Conservation (phyloP, 2,329 filamentous ascomycete genomes). For the Diplodia scrobiculata region DNA sequence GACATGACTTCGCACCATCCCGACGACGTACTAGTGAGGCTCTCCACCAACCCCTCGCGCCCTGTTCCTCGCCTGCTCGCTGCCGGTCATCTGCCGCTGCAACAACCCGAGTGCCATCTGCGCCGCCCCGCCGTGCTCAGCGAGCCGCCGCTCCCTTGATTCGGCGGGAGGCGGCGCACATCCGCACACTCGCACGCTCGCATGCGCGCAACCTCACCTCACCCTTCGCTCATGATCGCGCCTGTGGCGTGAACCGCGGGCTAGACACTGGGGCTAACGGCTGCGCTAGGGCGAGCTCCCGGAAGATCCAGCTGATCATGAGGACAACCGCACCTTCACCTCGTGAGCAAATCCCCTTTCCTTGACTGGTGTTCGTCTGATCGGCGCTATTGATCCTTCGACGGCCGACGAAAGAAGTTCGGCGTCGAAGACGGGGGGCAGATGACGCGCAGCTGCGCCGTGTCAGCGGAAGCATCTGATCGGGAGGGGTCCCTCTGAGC, state of each 20-base stretch:
- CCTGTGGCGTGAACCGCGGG: background rate
- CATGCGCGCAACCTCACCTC: background rate
- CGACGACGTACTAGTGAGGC: constrained; percentile 23
- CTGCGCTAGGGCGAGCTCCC: constrained; percentile 21
- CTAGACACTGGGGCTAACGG: constrained; percentile 10
- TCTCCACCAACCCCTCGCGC: constrained; percentile 5
- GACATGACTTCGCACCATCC: constrained; percentile 24
- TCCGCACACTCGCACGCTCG: background rate
- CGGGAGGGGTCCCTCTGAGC: too few relatives aligned
- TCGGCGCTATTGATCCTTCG: constrained; percentile 2
- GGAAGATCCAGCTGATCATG: constrained; percentile 28
- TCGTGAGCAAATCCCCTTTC: constrained; percentile 26
- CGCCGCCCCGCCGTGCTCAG: background rate
- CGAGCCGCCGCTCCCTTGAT: background rate
- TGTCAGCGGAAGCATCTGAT: too few relatives aligned
- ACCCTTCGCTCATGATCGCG: background rate
- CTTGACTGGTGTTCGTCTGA: background rate
- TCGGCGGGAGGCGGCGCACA: background rate
- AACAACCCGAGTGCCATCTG: constrained; percentile 2
- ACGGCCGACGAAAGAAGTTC: background rate
- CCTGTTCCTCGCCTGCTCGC: background rate
- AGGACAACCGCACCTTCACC: constrained; percentile 28
- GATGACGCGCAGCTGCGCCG: constrained; percentile 9
- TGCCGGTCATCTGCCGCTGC: constrained; percentile 26
- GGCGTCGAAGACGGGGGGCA: background rate